Evolutionary conservation across 2,329 filamentous ascomycete genomes (phyloP).

Genomic region (Colletotrichum tropicicola): DNA sequence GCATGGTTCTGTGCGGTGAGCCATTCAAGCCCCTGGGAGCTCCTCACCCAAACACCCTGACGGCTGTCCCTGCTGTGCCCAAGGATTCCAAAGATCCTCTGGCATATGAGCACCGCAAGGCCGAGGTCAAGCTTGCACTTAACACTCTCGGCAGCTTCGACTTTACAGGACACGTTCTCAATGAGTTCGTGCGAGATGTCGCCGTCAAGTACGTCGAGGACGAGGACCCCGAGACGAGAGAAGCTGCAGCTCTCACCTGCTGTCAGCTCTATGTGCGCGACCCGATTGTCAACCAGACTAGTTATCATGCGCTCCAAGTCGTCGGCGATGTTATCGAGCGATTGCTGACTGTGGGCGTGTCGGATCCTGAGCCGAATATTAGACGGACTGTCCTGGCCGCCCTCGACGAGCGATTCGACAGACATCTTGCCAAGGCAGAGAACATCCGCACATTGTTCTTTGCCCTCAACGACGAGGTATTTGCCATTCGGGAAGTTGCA

Average conservation of each 20-base stretch:
- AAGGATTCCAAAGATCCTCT: slow-evolving; percentile 88
- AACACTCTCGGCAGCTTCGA: slow-evolving; percentile 98
- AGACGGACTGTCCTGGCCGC: slow-evolving; percentile 88
- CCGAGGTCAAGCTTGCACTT: slow-evolving; percentile 90
- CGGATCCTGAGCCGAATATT: slow-evolving; percentile 89
- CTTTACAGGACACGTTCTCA: slow-evolving; percentile 90
- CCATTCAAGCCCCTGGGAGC: slow-evolving; percentile 93
- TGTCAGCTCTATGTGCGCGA: slow-evolving; percentile 98
- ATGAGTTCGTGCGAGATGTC: slow-evolving; percentile 98
- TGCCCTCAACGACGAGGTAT: slow-evolving; percentile 93
- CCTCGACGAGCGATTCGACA: slow-evolving; percentile 92
- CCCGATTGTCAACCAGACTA: slow-evolving; percentile 97
- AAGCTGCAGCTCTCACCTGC: slow-evolving; percentile 94
- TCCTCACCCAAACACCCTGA: slow-evolving; percentile 82
- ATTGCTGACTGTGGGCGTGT: slow-evolving; percentile 91
- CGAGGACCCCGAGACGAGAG: slow-evolving; percentile 90
- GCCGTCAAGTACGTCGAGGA: slow-evolving; percentile 98
- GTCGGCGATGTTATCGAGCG: slow-evolving; percentile 98
- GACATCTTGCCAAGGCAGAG: slow-evolving; percentile 95
- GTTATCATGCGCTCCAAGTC: slow-evolving; percentile 94
- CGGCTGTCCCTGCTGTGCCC: slow-evolving; percentile 81
- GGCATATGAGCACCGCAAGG: slow-evolving; percentile 81
- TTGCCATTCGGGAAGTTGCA: slow-evolving; percentile 90
- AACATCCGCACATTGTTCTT: slow-evolving; percentile 97
- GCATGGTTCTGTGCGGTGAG: slow-evolving; percentile 89